Conservation (phyloP, 2,329 filamentous ascomycete species). For the Pseudogymnoascus sp. region DNA sequence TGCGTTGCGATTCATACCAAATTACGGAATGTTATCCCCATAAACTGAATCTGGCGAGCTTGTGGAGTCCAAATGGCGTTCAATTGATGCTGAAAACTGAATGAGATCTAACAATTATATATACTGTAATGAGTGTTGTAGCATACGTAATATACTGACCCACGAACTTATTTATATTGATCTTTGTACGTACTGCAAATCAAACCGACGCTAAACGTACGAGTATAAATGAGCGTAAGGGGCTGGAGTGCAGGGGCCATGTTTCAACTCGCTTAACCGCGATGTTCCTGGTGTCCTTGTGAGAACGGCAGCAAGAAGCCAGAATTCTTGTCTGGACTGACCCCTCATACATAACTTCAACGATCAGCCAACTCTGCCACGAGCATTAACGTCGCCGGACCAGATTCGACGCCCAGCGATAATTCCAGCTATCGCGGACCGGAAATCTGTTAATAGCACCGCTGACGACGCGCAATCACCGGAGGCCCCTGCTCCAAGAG, state of each 20-base stretch:
- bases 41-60: not conserved
- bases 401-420: not conserved
- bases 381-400: not conserved
- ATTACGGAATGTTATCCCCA: not conserved
- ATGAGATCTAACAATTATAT: not conserved
- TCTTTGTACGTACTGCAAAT: conserved; percentile 7
- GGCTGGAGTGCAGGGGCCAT: conserved; percentile 4
- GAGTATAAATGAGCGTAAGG: conserved; percentile 7
- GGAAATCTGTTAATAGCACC: not conserved
- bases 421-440: not conserved
- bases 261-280: conserved; percentile 5
- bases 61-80: not conserved
- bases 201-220: conserved; percentile 1
- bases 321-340: conserved; percentile 3
- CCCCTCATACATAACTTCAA: conserved; percentile 3
- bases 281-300: conserved; percentile 6
- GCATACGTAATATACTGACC: not conserved
- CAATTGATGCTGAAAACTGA: not conserved
- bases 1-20: conserved; percentile 1
- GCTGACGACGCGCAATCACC: not conserved
- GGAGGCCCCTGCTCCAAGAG: not conserved
- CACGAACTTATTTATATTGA: conserved; percentile 1
- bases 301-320: conserved; percentile 6
- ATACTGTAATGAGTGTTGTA: not conserved
- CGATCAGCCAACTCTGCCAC: not conserved